Percentiles rank a stretch among this genome's conserved stretches.
Evolutionary conservation across 2,329 filamentous ascomycete genomes (phyloP).

Genomic region (Colletotrichum endophyticum): DNA sequence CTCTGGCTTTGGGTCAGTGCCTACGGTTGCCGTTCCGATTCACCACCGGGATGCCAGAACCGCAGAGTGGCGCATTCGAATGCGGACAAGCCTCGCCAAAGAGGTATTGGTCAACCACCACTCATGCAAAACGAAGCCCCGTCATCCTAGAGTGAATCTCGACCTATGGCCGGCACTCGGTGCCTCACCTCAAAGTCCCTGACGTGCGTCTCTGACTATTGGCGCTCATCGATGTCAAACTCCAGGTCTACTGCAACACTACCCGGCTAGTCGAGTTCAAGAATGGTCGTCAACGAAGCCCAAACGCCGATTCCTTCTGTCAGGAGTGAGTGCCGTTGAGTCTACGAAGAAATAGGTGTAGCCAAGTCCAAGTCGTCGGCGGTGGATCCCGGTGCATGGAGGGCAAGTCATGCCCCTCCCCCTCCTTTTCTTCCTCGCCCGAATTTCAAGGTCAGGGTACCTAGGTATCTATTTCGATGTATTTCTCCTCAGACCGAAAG

Average conservation of each 20-base stretch:
- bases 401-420: conserved; percentile 31
- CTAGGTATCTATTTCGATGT: neutral
- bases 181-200: neutral
- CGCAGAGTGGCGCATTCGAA: neutral
- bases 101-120: neutral
- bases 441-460: neutral
- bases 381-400: conserved; percentile 20
- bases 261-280: neutral
- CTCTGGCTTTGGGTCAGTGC: neutral
- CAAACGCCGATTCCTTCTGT: neutral
- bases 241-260: neutral
- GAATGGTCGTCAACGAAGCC: neutral
- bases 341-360: neutral
- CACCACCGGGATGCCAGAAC: neutral
- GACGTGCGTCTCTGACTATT: neutral
- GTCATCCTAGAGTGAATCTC: neutral
- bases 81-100: neutral
- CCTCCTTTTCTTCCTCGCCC: conserved; percentile 13
- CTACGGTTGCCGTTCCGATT: conserved; percentile 5
- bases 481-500: neutral
- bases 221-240: neutral
- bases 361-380: neutral
- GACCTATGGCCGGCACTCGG: neutral
- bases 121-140: neutral
- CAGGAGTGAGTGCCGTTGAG: neutral